Evolutionary conservation across 2,329 filamentous ascomycete species (phyloP).

Genomic region (Cylindrodendrum hubeiense): DNA sequence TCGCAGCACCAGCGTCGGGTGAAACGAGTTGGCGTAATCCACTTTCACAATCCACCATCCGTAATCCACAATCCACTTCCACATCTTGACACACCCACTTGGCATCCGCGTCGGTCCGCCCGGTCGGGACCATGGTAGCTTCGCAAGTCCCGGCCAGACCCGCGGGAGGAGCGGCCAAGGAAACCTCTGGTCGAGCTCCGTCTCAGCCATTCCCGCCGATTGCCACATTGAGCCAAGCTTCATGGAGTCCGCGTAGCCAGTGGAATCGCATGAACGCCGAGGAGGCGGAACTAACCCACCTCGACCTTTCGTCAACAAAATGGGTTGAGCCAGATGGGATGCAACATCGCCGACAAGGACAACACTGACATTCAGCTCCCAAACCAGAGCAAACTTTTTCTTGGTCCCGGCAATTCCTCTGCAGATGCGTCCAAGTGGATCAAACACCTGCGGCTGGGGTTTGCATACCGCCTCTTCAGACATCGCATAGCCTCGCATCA

Average conservation of each 20-base stretch:
- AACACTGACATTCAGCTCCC: not conserved
- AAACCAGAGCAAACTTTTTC: not conserved
- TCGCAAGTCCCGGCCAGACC: not conserved
- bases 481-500: slow-evolving; percentile 21
- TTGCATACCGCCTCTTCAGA: slow-evolving; percentile 37
- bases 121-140: slow-evolving; percentile 4
- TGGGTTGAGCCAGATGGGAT: not conserved
- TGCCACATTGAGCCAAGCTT: slow-evolving; percentile 2
- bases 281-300: not conserved
- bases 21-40: slow-evolving; percentile 23
- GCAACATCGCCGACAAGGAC: not conserved
- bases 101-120: slow-evolving; percentile 22
- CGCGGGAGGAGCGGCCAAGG: not conserved
- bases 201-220: slow-evolving; percentile 16
- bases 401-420: slow-evolving; percentile 9
- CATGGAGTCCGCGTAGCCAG: not conserved
- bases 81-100: slow-evolving; percentile 9
- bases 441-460: slow-evolving; percentile 27
- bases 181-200: not conserved
- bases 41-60: not conserved
- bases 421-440: slow-evolving; percentile 34
- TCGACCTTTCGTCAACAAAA: not conserved
- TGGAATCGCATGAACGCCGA: not conserved
- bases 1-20: not conserved
- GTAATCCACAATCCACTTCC: not conserved